These are phyloP conservation scores for Scedosporium aurantiacum DNA, from an alignment of 2,329 filamentous ascomycete genomes.

Conservation along the genomic window DNA sequence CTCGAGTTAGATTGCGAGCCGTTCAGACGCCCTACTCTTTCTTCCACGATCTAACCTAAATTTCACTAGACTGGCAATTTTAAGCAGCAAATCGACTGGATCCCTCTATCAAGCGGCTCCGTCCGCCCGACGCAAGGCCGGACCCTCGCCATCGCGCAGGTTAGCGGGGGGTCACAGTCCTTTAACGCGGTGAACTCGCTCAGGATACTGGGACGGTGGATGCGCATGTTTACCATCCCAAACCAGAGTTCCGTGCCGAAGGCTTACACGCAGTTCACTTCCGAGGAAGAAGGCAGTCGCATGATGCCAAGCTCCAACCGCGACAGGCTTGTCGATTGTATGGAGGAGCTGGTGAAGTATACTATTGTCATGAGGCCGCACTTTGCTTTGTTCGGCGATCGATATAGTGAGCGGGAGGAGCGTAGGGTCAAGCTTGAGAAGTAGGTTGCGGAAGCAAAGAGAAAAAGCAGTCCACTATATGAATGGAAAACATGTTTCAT, in stretches of 20 bases:
- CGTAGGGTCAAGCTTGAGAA: constrained; percentile 13
- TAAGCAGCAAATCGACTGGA: constrained; percentile 64
- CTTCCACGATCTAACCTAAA: too few relatives aligned
- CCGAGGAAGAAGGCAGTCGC: constrained; percentile 37
- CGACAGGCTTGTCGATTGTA: constrained; percentile 52
- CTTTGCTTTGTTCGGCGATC: constrained; percentile 48
- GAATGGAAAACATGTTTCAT: too few relatives aligned
- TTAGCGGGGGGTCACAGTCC: constrained; percentile 52
- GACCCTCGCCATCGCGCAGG: constrained; percentile 50
- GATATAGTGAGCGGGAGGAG: constrained; percentile 49
- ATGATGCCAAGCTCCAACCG: constrained; percentile 45
- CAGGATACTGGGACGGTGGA: constrained; percentile 56
- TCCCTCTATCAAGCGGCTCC: constrained; percentile 48
- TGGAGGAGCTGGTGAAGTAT: constrained; percentile 62
- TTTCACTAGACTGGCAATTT: constrained; percentile 45
- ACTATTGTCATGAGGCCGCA: constrained; percentile 53
- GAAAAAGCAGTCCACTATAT: too few relatives aligned
- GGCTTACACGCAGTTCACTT: constrained; percentile 48
- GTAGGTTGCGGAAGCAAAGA: not conserved
- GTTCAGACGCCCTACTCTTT: not conserved
- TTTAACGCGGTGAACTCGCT: constrained; percentile 59
- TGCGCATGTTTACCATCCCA: constrained; percentile 57
- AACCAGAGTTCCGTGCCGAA: constrained; percentile 55
- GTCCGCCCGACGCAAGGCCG: constrained; percentile 56
- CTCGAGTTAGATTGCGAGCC: not conserved